These are phyloP conservation scores for Cyberlindnera mississippiensis DNA, from an alignment of 805 yeast species.

Conservation along the genomic window DNA sequence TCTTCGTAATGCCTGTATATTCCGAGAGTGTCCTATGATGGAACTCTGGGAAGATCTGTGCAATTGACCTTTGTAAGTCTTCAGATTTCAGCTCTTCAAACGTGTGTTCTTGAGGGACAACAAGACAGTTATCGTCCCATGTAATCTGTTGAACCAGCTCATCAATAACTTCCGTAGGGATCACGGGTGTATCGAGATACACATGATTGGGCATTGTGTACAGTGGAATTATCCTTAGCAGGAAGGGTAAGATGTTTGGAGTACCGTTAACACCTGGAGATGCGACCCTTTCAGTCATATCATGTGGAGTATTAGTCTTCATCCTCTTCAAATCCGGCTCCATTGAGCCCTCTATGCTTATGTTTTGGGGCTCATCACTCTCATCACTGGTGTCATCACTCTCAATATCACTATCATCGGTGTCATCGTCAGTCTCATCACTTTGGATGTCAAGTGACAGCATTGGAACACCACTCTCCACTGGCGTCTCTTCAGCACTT, in stretches of 20 bases:
- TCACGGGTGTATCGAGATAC: slow-evolving; percentile 34
- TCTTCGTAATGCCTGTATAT: slow-evolving; percentile 17
- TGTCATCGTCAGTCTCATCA: slow-evolving; percentile 18
- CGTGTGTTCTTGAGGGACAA: slow-evolving; percentile 4
- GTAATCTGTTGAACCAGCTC: slow-evolving; percentile 27
- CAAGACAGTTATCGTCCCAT: slow-evolving; percentile 25
- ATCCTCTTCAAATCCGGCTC: slow-evolving; percentile 22
- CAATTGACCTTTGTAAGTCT: slow-evolving; percentile 23
- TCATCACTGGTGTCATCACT: background rate
- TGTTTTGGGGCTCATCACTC: too few species aligned
- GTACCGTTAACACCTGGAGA: slow-evolving; percentile 32
- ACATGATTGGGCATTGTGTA: slow-evolving; percentile 57
- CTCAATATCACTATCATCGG: slow-evolving; percentile 4
- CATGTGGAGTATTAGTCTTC: slow-evolving; percentile 9
- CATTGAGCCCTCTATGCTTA: slow-evolving; percentile 9
- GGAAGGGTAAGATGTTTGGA: slow-evolving; percentile 65
- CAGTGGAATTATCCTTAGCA: slow-evolving; percentile 60
- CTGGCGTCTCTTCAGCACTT: slow-evolving; percentile 2
- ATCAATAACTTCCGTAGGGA: slow-evolving; percentile 27
- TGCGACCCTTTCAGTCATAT: background rate
- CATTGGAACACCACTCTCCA: slow-evolving; percentile 8
- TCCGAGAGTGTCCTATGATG: slow-evolving; percentile 21
- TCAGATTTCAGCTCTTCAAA: slow-evolving; percentile 15
- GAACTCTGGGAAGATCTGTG: slow-evolving; percentile 28
- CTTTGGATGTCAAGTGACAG: too few species aligned